These are phyloP conservation scores for Psilocybe azurescens DNA, from an alignment of 768 basidiomycete species.

Conservation along the genomic window DNA sequence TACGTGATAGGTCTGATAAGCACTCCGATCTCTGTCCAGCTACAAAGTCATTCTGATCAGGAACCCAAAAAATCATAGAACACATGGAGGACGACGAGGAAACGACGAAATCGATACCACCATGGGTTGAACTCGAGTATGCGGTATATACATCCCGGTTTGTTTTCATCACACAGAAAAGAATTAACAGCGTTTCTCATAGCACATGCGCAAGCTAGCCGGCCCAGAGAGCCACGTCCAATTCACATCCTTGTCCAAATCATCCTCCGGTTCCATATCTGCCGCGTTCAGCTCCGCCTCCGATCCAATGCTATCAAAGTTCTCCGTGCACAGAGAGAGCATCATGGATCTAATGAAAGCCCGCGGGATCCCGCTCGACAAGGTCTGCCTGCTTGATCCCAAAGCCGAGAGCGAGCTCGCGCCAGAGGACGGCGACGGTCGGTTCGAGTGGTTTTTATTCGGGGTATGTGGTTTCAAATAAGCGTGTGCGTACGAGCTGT, in stretches of 20 bases:
- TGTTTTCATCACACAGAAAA: not conserved
- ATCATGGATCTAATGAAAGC: constrained; percentile 65
- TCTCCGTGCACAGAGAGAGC: constrained; percentile 52
- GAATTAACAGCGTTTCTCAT: constrained; percentile 7
- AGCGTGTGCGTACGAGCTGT: not conserved
- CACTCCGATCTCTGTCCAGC: not conserved
- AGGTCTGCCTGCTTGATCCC: constrained; percentile 94
- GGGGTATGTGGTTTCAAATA: constrained; percentile 56
- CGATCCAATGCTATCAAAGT: constrained; percentile 35
- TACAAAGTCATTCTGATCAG: not conserved
- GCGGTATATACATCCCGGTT: constrained; percentile 44
- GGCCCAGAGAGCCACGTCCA: constrained; percentile 67
- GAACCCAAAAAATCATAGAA: constrained; percentile 49
- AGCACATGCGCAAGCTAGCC: constrained; percentile 88
- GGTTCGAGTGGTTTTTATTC: constrained; percentile 90
- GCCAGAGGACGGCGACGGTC: constrained; percentile 77
- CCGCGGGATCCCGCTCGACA: constrained; percentile 47
- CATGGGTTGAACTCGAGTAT: constrained; percentile 96
- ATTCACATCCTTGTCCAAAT: constrained; percentile 87
- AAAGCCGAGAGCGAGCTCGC: constrained; percentile 71
- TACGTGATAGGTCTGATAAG: constrained; percentile 59
- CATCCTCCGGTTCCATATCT: constrained; percentile 63
- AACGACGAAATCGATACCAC: constrained; percentile 69
- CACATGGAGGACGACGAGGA: constrained; percentile 96
- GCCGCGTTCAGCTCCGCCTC: constrained; percentile 29